Base-by-base conservation (phyloP, 2,329 filamentous ascomycete genomes). In the Pezizomycotina sp. region DNA sequence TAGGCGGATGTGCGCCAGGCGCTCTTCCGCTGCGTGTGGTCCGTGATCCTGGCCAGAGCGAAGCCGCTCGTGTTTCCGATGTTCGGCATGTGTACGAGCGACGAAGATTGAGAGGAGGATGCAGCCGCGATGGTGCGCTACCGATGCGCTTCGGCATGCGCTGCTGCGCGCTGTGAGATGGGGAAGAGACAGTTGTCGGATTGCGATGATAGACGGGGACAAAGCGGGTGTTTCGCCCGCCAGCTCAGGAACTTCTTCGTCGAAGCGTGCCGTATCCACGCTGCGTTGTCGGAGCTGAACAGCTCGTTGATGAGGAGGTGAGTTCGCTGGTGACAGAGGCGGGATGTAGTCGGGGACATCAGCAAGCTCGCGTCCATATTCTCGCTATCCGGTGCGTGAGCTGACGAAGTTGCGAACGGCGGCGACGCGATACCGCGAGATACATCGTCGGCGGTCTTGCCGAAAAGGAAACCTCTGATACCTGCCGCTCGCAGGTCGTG, bases 311-410 rank as follows among this genome's bases (percentile, higher is more conserved):
- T 68, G 1, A 95, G 62, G 6, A 60, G 56, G 4, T 57, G 52
- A n/a, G n/a, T n/a, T n/a, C n/a, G n/a, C n/a, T n/a, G n/a, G n/a
- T n/a, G n/a, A n/a, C n/a, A n/a, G 2, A 95, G 68, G 38, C 95
- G 84, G 6, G 82, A 89, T 1, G 69, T 58, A 50, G 89, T 79
- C 1, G 84, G 76, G 37, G 75, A 83, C 86, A 95, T 95, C 12
- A 95, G 66, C 0, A 92, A 63, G 51, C 82, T 92, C 12, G 84
- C 86, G 55, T 95, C 86, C 75, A 95, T 91, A 27, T 68, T 72
- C 24, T 92, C 81, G 42, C 72, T 61, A 50, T 93, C 82, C 14
- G 69, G 68, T 1, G 68, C 70, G 15, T 69, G 63, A 8, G 69
- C 69, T 13, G 78, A 89, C 1, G 86, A 93, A 13, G 92, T 66